Evolutionary conservation across 2,329 filamentous ascomycete species (phyloP).

Genomic region (Trichoderma polysporum): DNA sequence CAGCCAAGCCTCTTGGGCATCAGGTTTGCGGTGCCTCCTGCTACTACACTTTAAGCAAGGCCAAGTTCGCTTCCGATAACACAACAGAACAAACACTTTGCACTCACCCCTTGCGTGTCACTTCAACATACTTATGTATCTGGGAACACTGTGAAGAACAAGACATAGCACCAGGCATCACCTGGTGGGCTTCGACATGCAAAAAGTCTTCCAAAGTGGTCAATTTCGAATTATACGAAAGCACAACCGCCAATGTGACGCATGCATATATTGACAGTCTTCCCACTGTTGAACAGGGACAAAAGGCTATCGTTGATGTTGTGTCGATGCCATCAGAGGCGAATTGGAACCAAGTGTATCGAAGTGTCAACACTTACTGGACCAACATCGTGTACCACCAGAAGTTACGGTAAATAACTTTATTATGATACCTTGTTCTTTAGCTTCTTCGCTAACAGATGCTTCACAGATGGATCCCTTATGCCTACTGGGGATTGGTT

Average conservation of each 20-base stretch:
- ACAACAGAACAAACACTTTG: constrained; percentile 23
- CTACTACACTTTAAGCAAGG: constrained; percentile 25
- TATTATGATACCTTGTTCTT: not conserved
- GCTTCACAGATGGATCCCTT: constrained; percentile 19
- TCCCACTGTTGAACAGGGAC: constrained; percentile 19
- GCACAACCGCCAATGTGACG: constrained; percentile 20
- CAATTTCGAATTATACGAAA: constrained; percentile 19
- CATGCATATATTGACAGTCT: constrained; percentile 20
- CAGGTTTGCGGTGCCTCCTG: constrained; percentile 26
- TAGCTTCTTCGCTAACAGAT: not conserved
- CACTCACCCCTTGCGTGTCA: constrained; percentile 23
- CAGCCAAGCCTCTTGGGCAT: constrained; percentile 25
- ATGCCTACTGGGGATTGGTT: constrained; percentile 24
- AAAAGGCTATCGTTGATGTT: constrained; percentile 15
- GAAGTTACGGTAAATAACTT: not conserved
- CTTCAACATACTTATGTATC: constrained; percentile 25
- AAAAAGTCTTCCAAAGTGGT: constrained; percentile 25
- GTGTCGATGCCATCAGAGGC: constrained; percentile 17
- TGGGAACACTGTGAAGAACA: constrained; percentile 21
- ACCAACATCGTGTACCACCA: constrained; percentile 12
- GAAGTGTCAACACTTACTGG: constrained; percentile 7
- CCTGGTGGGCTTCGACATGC: constrained; percentile 24
- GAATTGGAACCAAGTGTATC: constrained; percentile 21
- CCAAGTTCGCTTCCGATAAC: constrained; percentile 21
- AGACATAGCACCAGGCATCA: constrained; percentile 21